Conservation (phyloP, 257 asterid species). For the Lycium barbarum region DNA sequence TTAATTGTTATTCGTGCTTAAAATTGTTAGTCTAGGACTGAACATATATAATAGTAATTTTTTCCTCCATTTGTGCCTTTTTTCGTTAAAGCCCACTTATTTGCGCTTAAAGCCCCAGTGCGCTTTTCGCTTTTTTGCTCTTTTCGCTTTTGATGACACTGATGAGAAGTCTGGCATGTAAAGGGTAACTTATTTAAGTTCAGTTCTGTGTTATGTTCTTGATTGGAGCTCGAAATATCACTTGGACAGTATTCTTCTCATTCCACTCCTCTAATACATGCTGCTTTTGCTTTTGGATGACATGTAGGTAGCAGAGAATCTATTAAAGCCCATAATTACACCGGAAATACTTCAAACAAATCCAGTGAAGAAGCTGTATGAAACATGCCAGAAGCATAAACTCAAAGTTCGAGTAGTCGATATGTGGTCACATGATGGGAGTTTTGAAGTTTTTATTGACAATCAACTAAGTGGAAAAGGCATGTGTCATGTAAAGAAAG, state of each 20-base stretch:
- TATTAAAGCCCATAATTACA: slow-evolving; percentile 74
- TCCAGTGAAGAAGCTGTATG: slow-evolving; percentile 75
- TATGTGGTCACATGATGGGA: slow-evolving; percentile 60
- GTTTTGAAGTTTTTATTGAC: slow-evolving; percentile 61
- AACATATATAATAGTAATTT: no score
- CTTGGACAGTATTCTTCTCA: not conserved
- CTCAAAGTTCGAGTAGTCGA: slow-evolving; percentile 67
- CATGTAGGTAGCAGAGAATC: slow-evolving; percentile 58
- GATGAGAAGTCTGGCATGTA: not conserved
- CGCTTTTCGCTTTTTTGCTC: no score
- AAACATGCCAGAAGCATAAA: slow-evolving; percentile 78
- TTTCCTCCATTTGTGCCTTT: no score
- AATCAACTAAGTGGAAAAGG: slow-evolving; percentile 70
- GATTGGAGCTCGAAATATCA: not conserved
- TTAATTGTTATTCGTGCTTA: no score
- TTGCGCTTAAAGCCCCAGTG: no score
- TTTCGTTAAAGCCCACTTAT: no score
- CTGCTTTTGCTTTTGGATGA: not conserved
- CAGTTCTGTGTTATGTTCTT: not conserved
- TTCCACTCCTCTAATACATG: not conserved
- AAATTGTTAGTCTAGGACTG: no score
- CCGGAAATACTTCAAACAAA: slow-evolving; percentile 70
- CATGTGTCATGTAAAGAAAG: slow-evolving; percentile 71
- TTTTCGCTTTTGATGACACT: no score
- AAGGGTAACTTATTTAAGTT: not conserved